A percentile compares a stretch with the other conserved stretches of the same genome.
Conservation (phyloP, 371 early-diverging fungal genomes). For the Mortierella sp. region DNA sequence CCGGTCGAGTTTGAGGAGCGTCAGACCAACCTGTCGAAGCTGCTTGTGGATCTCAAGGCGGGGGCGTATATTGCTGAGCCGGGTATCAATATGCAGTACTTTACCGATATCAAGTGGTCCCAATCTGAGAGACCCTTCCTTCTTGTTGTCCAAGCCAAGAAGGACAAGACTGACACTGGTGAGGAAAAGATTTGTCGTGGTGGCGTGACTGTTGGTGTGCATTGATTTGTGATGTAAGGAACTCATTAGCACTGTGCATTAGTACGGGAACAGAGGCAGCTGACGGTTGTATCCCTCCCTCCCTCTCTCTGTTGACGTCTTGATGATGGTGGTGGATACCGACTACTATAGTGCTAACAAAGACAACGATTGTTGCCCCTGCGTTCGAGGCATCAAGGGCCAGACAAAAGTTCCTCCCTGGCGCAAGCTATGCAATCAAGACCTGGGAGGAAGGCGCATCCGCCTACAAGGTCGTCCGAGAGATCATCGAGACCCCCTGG, state of each 20-base stretch:
- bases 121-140: slow-evolving; percentile 69
- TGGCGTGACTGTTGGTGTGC: too few relatives aligned
- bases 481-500: slow-evolving; percentile 50
- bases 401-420: slow-evolving; percentile 29
- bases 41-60: slow-evolving; percentile 55
- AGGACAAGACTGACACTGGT: slow-evolving; percentile 46
- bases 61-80: slow-evolving; percentile 67
- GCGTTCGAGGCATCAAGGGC: slow-evolving; percentile 72
- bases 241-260: background rate
- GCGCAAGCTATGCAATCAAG: slow-evolving; percentile 38
- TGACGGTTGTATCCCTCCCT: background rate
- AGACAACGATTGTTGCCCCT: slow-evolving; percentile 64
- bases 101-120: slow-evolving; percentile 67
- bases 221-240: background rate
- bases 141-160: slow-evolving; percentile 57
- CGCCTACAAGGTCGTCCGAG: slow-evolving; percentile 60
- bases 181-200: slow-evolving; percentile 10
- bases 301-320: background rate
- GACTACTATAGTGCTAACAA: slow-evolving; percentile 33
- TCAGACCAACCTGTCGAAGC: slow-evolving; percentile 59
- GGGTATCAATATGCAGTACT: slow-evolving; percentile 67
- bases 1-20: slow-evolving; percentile 63
- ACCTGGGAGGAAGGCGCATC: slow-evolving; percentile 68
- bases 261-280: background rate
- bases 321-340: background rate